Evolutionary conservation across 2,329 filamentous ascomycete genomes (phyloP).

Genomic region (Pestalotiopsis sp.): DNA sequence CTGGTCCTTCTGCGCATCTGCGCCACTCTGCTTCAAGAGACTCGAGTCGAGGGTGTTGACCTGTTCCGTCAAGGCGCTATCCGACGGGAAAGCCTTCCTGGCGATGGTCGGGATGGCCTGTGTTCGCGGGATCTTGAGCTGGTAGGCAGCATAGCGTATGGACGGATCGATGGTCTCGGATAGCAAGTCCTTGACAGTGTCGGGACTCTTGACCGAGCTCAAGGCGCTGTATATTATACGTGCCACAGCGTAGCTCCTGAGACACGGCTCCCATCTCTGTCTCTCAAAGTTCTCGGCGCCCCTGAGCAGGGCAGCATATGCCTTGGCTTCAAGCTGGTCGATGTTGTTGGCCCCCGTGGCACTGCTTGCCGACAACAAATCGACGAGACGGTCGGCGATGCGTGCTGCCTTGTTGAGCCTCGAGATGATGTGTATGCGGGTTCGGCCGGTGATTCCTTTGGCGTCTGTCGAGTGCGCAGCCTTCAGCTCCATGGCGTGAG

Average conservation of each 20-base stretch:
- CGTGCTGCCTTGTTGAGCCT: constrained; percentile 79
- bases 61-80: constrained; percentile 63
- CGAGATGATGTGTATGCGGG: constrained; percentile 86
- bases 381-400: constrained; percentile 69
- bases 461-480: constrained; percentile 77
- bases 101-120: constrained; percentile 80
- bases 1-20: constrained; percentile 52
- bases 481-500: constrained; percentile 95
- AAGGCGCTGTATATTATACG: constrained; percentile 84
- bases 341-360: constrained; percentile 67
- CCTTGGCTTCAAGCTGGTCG: constrained; percentile 83
- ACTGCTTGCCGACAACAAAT: constrained; percentile 64
- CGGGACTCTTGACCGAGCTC: constrained; percentile 65
- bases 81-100: constrained; percentile 74
- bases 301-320: constrained; percentile 76
- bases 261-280: constrained; percentile 79
- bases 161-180: constrained; percentile 88
- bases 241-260: constrained; percentile 75
- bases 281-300: constrained; percentile 86
- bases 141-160: constrained; percentile 92
- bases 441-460: constrained; percentile 77
- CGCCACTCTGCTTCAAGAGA: constrained; percentile 61
- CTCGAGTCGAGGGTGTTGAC: constrained; percentile 73
- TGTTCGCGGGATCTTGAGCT: constrained; percentile 84
- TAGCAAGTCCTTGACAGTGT: constrained; percentile 84